Conservation (phyloP, 176 grass and related monocot genomes). For the Alloteropsis semialata region DNA sequence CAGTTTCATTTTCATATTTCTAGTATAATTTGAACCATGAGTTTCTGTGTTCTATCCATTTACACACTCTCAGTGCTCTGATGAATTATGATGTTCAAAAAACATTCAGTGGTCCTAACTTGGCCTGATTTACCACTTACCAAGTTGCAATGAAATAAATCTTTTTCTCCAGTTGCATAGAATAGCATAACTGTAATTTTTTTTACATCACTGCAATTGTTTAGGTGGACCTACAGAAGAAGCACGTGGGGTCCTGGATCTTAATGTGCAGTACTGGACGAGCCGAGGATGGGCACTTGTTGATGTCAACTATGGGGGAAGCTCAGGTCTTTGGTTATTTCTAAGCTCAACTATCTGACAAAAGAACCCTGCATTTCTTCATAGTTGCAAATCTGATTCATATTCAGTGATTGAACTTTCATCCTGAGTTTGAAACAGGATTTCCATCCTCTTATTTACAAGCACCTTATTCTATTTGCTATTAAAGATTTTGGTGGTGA, state of each 20-base stretch:
- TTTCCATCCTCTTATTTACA: slow-evolving; percentile 8
- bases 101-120: not conserved
- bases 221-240: slow-evolving; percentile 84
- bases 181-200: not conserved
- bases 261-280: slow-evolving; percentile 86
- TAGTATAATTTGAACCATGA: no score
- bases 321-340: slow-evolving; percentile 55
- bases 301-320: slow-evolving; percentile 96
- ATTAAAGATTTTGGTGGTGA: not conserved
- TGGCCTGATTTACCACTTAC: not conserved
- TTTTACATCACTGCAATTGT: not conserved
- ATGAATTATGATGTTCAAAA: not conserved
- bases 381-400: not conserved
- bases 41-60: not conserved
- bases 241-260: slow-evolving; percentile 63
- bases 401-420: not conserved
- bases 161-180: not conserved
- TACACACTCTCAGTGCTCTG: not conserved
- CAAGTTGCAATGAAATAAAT: slow-evolving; percentile 9
- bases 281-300: slow-evolving; percentile 90
- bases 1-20: no score
- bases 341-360: not conserved
- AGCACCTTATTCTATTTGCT: not conserved
- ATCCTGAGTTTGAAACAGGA: not conserved
- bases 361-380: not conserved